Conservation (phyloP, 176 grass and related monocot species). For the Aegilops umbellulata region DNA sequence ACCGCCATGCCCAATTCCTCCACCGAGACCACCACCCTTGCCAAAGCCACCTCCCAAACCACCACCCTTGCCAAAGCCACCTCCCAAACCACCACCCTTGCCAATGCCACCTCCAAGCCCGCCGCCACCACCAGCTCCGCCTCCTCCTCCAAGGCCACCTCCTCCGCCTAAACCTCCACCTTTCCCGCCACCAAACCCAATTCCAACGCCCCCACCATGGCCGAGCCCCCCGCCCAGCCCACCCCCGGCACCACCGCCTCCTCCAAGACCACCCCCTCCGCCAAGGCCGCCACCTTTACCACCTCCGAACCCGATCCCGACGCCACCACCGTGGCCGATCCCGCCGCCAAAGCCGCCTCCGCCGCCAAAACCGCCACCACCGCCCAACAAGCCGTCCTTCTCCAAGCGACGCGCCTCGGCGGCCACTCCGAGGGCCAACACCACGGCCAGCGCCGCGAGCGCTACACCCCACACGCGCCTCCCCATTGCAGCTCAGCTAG, state of each 20-base stretch:
- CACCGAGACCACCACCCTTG: neutral
- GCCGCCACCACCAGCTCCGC: neutral
- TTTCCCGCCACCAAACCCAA: conserved; percentile 14
- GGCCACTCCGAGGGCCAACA: neutral
- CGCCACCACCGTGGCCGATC: neutral
- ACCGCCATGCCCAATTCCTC: neutral
- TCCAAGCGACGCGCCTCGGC: conserved; percentile 32
- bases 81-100: neutral
- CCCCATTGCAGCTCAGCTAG: neutral
- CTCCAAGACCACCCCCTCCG: neutral
- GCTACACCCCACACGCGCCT: neutral
- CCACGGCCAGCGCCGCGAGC: conserved; percentile 15
- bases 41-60: neutral
- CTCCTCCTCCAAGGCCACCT: conserved; percentile 1
- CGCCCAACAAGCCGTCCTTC: conserved; percentile 35
- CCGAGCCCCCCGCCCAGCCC: neutral
- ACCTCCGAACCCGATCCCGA: neutral
- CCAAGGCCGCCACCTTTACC: conserved; percentile 19
- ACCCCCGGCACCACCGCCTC: conserved; percentile 1
- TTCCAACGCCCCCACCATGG: neutral
- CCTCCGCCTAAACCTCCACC: conserved; percentile 23
- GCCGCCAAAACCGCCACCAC: conserved; percentile 11
- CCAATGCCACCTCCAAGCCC: neutral
- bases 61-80: neutral
- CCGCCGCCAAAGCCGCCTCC: conserved; percentile 28